Percentiles rank a stretch among this genome's conserved stretches.
These are phyloP conservation scores for Cyphellophora attinorum DNA, from an alignment of 2,329 filamentous ascomycete species.

Conservation along the genomic window DNA sequence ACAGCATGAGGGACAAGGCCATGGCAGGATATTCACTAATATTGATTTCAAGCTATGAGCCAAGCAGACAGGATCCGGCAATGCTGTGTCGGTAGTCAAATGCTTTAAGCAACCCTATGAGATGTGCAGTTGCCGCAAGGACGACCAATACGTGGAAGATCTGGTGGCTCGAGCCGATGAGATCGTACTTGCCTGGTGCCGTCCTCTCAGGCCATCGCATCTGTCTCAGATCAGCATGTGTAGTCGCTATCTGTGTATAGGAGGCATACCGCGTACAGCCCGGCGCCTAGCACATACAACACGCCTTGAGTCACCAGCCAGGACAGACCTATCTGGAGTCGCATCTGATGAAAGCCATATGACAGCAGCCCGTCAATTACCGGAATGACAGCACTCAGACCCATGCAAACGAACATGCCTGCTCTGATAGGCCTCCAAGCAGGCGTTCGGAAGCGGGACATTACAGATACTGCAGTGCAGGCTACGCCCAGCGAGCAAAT, in stretches of 20 bases:
- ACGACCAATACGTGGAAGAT: slow-evolving; percentile 90
- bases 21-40: slow-evolving; percentile 62
- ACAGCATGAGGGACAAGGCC: slow-evolving; percentile 40
- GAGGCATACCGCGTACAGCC: slow-evolving; percentile 68
- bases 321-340: slow-evolving; percentile 65
- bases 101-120: slow-evolving; percentile 70
- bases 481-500: slow-evolving; percentile 69
- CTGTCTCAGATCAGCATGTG: slow-evolving; percentile 27
- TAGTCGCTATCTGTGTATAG: slow-evolving; percentile 3
- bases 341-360: slow-evolving; percentile 58
- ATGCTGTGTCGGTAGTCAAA: slow-evolving; percentile 72
- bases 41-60: slow-evolving; percentile 65
- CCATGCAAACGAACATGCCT: slow-evolving; percentile 80
- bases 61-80: slow-evolving; percentile 8
- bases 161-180: slow-evolving; percentile 89
- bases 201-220: slow-evolving; percentile 73
- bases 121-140: slow-evolving; percentile 68
- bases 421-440: slow-evolving; percentile 77
- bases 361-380: slow-evolving; percentile 64
- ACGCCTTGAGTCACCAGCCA: slow-evolving; percentile 73
- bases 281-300: slow-evolving; percentile 78
- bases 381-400: slow-evolving; percentile 72
- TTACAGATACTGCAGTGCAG: slow-evolving; percentile 66
- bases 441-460: slow-evolving; percentile 76
- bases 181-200: slow-evolving; percentile 71